These are phyloP conservation scores for Stramenopiles sp. DNA, from an alignment of 352 stramenopile species.

Conservation along the genomic window DNA sequence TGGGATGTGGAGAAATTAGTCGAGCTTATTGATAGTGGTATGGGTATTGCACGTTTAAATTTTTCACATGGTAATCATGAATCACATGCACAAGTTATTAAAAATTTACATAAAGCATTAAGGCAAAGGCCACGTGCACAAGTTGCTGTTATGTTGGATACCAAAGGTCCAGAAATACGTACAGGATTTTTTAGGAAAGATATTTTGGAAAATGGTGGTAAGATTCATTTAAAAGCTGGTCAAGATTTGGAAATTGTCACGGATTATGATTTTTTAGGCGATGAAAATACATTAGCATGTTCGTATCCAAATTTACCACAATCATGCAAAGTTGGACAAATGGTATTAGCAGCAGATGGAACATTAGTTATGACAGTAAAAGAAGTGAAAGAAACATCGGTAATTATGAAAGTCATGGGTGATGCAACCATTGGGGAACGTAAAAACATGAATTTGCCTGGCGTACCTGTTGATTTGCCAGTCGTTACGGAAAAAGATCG, in stretches of 20 bases:
- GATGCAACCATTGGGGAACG: constrained; percentile 57
- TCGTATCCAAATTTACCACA: constrained; percentile 71
- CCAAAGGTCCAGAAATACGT: constrained; percentile 83
- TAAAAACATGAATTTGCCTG: constrained; percentile 91
- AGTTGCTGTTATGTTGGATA: constrained; percentile 85
- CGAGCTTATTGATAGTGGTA: constrained; percentile 46
- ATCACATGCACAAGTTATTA: constrained; percentile 42
- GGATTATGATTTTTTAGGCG: constrained; percentile 54
- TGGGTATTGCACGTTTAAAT: constrained; percentile 93
- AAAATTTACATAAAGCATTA: constrained; percentile 35
- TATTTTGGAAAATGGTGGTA: constrained; percentile 32
- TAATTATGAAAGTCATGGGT: constrained; percentile 46
- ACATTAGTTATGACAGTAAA: constrained; percentile 68
- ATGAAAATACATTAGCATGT: constrained; percentile 64
- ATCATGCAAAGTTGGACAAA: constrained; percentile 64
- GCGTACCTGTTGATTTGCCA: constrained; percentile 63
- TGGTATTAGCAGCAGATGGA: constrained; percentile 81
- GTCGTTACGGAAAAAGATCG: constrained; percentile 80
- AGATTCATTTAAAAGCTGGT: constrained; percentile 19
- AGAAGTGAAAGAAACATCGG: constrained; percentile 48
- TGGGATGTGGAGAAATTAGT: constrained; percentile 22
- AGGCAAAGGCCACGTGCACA: constrained; percentile 31
- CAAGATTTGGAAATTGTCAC: constrained; percentile 66
- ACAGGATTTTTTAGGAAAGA: constrained; percentile 57
- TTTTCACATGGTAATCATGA: constrained; percentile 94